Percentiles rank a stretch among this genome's conserved stretches.
Evolutionary conservation across 2,329 filamentous ascomycete species (phyloP).

Genomic region (Nigrograna mackinnonii): DNA sequence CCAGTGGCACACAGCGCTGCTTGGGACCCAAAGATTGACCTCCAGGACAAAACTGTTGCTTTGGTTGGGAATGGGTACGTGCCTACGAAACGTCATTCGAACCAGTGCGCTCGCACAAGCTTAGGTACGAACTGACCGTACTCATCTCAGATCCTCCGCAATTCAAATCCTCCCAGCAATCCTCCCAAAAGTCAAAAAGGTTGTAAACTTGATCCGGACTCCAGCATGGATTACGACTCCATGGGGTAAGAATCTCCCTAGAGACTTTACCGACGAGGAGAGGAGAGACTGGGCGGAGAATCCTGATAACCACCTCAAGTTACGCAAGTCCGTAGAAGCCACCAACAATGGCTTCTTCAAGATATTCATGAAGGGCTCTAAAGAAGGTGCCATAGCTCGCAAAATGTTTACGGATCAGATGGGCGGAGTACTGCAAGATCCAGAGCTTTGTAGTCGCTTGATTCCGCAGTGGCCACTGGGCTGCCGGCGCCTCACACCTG

Average conservation of each 20-base stretch:
- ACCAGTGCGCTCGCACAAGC: no score
- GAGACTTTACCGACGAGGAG: not conserved
- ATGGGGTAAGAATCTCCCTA: not conserved
- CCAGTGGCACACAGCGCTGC: slow-evolving; percentile 3
- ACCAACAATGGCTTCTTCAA: not conserved
- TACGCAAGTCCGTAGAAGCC: not conserved
- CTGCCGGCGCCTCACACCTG: slow-evolving; percentile 10
- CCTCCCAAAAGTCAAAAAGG: not conserved
- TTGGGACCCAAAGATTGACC: slow-evolving; percentile 2
- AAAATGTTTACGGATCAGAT: no score
- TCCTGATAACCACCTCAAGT: not conserved
- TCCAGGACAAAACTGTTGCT: not conserved
- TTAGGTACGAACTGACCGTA: no score
- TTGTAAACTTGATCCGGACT: not conserved
- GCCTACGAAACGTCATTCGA: no score
- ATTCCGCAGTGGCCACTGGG: slow-evolving; percentile 24
- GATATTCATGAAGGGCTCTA: not conserved
- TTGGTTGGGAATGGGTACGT: not conserved
- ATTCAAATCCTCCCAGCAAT: slow-evolving; percentile 1
- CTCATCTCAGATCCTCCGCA: not conserved
- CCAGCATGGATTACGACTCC: not conserved
- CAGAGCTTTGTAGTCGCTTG: slow-evolving; percentile 19
- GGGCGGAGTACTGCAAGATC: no score
- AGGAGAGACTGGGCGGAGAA: not conserved
- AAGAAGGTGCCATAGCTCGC: no score